Evolutionary conservation across 129 eudicot species (phyloP).

Genomic region (Chrysanthemum lavandulifolium): DNA sequence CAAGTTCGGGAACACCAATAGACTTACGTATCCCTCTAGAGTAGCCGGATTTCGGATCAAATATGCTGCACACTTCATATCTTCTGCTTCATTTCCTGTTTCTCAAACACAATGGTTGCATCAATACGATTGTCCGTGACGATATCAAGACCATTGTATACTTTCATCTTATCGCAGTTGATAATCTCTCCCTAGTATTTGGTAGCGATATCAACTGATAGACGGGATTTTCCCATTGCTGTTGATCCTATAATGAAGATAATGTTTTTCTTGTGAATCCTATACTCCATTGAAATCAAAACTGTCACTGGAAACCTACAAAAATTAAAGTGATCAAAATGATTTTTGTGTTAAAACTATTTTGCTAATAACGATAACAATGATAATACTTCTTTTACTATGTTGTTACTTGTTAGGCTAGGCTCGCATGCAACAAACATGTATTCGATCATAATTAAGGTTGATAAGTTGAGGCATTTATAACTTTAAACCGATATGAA

Average conservation of each 20-base stretch:
- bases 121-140: conserved; percentile 33
- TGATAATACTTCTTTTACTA: too few relatives aligned
- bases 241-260: conserved; percentile 32
- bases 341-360: too few relatives aligned
- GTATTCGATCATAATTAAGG: too few relatives aligned
- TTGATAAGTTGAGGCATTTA: too few relatives aligned
- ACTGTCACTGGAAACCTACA: background rate
- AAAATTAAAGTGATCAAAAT: background rate
- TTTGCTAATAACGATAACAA: too few relatives aligned
- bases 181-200: conserved; percentile 25
- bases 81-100: too few relatives aligned
- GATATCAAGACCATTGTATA: conserved; percentile 33
- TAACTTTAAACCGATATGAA: too few relatives aligned
- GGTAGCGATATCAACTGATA: conserved; percentile 32
- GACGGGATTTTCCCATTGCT: conserved; percentile 30
- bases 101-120: too few relatives aligned
- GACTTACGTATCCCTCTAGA: conserved; percentile 26
- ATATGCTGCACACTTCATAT: conserved; percentile 25
- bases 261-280: conserved; percentile 10
- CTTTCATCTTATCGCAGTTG: conserved; percentile 35
- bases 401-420: too few relatives aligned
- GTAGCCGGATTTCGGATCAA: conserved; percentile 20
- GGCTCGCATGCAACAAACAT: too few relatives aligned
- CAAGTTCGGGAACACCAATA: conserved; percentile 39
- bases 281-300: background rate